Percentiles rank a stretch among this genome's conserved stretches.
These are phyloP conservation scores for Wickerhamomyces sp. DNA, from an alignment of 1,139 yeast genomes.

Conservation along the genomic window DNA sequence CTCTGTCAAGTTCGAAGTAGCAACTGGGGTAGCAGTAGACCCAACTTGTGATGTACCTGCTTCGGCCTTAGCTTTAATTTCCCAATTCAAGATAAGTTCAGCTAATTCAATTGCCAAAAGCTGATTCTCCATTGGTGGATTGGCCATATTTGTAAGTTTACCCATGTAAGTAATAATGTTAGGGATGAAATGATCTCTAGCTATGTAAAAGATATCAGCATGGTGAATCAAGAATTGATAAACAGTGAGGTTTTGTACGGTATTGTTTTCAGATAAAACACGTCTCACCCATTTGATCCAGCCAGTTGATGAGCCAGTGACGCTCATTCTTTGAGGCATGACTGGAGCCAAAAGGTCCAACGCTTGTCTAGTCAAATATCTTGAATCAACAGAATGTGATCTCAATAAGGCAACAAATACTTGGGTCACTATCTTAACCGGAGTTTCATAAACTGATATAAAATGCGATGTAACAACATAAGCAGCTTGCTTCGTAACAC, in stretches of 20 bases:
- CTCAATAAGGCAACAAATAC: constrained; percentile 86
- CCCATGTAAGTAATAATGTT: constrained; percentile 95
- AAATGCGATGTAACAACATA: constrained; percentile 85
- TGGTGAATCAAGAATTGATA: constrained; percentile 89
- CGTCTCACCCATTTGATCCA: constrained; percentile 98
- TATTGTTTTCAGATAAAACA: constrained; percentile 85
- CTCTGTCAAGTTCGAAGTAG: constrained; percentile 13
- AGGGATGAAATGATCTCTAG: constrained; percentile 85
- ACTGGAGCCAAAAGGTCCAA: constrained; percentile 88
- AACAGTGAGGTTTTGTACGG: constrained; percentile 66
- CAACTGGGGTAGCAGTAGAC: constrained; percentile 10
- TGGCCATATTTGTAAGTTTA: constrained; percentile 75
- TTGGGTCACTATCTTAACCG: constrained; percentile 83
- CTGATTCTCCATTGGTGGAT: constrained; percentile 80
- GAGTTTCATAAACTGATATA: constrained; percentile 85
- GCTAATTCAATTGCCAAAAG: constrained; percentile 85
- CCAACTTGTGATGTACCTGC: constrained; percentile 10
- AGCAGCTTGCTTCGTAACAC: constrained; percentile 87
- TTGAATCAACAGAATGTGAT: constrained; percentile 82
- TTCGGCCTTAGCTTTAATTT: constrained; percentile 36
- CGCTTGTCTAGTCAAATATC: constrained; percentile 81
- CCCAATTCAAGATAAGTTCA: constrained; percentile 85
- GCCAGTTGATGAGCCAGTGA: constrained; percentile 54
- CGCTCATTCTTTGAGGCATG: constrained; percentile 63
- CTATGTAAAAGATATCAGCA: constrained; percentile 76